Evolutionary conservation across 2,329 filamentous ascomycete genomes (phyloP).

Genomic region (Penicillium sp.): DNA sequence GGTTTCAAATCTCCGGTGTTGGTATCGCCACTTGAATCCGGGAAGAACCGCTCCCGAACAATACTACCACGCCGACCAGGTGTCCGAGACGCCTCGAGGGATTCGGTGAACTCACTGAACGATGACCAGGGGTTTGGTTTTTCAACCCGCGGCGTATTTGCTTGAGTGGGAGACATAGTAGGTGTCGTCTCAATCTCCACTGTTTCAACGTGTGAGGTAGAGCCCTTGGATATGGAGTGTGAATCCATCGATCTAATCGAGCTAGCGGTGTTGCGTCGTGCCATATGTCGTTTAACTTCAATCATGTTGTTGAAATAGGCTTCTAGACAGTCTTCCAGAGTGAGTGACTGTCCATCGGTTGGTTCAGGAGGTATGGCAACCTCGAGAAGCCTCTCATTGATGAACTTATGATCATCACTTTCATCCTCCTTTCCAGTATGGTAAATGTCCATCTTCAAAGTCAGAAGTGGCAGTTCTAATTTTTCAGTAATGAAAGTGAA

Average conservation of each 20-base stretch:
- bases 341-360: conserved; percentile 65
- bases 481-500: conserved; percentile 93
- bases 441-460: conserved; percentile 90
- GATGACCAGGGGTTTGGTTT: conserved; percentile 27
- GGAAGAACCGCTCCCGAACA: conserved; percentile 45
- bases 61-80: conserved; percentile 41
- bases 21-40: conserved; percentile 43
- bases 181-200: conserved; percentile 42
- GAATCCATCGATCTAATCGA: conserved; percentile 42
- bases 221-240: conserved; percentile 34
- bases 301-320: conserved; percentile 93
- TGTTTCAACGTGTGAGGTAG: conserved; percentile 42
- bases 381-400: conserved; percentile 87
- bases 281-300: conserved; percentile 76
- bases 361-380: conserved; percentile 80
- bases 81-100: conserved; percentile 21
- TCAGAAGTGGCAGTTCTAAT: conserved; percentile 80
- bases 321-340: conserved; percentile 86
- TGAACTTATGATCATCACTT: conserved; percentile 87
- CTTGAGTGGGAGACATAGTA: conserved; percentile 32
- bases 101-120: conserved; percentile 25
- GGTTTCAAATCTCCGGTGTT: conserved; percentile 17
- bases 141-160: conserved; percentile 23
- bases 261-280: conserved; percentile 58
- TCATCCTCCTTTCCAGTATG: conserved; percentile 82